phyloP scores from a whole-genome alignment of 2,329 filamentous ascomycete genomes.

The Fusarium redolens region DNA sequence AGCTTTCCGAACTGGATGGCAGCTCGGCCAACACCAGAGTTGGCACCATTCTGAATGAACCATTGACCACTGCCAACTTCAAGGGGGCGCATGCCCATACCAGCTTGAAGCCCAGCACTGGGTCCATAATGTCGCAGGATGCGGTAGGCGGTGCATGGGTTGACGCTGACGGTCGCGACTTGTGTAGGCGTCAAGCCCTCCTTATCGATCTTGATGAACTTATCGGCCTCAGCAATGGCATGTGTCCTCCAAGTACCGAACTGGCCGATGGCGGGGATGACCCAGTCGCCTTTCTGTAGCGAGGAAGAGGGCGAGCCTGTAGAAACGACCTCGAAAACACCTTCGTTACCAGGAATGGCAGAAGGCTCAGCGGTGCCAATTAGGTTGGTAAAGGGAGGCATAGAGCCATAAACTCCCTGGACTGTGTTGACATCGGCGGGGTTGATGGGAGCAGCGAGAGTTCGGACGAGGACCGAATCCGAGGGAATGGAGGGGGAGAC shows the following conservation, averaged over 20 bases:
- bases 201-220: constrained; percentile 77
- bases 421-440: constrained; percentile 98
- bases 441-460: constrained; percentile 93
- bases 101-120: constrained; percentile 57
- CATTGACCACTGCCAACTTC: constrained; percentile 74
- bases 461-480: constrained; percentile 78
- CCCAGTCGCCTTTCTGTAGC: constrained; percentile 87
- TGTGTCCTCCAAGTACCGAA: constrained; percentile 98
- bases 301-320: constrained; percentile 66
- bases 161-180: constrained; percentile 89
- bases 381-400: constrained; percentile 78
- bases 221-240: constrained; percentile 69
- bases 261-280: constrained; percentile 83
- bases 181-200: constrained; percentile 79
- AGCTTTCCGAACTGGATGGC: constrained; percentile 87
- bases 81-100: constrained; percentile 59
- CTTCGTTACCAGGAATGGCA: constrained; percentile 89
- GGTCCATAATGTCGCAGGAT: constrained; percentile 85
- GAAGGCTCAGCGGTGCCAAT: constrained; percentile 82
- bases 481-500: constrained; percentile 79
- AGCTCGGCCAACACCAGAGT: constrained; percentile 89
- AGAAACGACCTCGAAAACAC: constrained; percentile 87
- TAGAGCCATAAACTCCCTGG: constrained; percentile 93
- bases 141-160: constrained; percentile 93
- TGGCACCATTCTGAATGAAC: constrained; percentile 98